phyloP scores from a whole-genome alignment of 192 early-diverging fungal genomes.

The Coemansia aciculifera region DNA sequence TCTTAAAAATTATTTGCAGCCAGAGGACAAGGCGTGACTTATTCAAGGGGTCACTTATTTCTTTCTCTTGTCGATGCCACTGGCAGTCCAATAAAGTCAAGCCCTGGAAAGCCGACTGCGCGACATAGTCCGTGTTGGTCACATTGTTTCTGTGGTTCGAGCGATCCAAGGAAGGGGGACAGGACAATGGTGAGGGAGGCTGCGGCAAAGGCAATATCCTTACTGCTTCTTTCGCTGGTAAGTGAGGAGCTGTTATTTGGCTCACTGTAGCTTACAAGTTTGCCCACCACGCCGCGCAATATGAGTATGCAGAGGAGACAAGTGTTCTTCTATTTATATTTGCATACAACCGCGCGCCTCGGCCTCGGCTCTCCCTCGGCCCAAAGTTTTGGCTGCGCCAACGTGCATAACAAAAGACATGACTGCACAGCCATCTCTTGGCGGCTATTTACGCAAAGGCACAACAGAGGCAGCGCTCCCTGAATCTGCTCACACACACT shows the following conservation, averaged over 20 bases:
- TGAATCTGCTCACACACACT: neutral
- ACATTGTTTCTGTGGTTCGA: neutral
- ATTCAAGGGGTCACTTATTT: neutral
- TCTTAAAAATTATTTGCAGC: neutral
- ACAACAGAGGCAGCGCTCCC: neutral
- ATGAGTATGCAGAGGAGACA: neutral
- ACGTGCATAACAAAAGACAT: neutral
- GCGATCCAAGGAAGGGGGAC: neutral
- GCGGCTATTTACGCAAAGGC: neutral
- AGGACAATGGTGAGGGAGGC: neutral
- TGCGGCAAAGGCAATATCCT: neutral
- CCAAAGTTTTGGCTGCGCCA: neutral
- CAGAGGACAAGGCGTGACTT: neutral
- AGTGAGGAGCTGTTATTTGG: neutral
- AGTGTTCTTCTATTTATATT: neutral
- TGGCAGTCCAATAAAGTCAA: neutral
- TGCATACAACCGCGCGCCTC: neutral
- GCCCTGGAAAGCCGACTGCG: neutral
- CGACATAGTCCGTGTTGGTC: neutral
- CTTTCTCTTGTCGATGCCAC: neutral
- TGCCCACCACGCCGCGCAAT: neutral
- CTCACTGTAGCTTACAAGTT: neutral
- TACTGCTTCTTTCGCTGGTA: neutral
- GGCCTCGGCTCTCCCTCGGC: too few relatives aligned
- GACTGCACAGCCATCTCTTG: neutral